phyloP scores from a whole-genome alignment of 2,329 filamentous ascomycete species.

The Microsporum audouinii region DNA sequence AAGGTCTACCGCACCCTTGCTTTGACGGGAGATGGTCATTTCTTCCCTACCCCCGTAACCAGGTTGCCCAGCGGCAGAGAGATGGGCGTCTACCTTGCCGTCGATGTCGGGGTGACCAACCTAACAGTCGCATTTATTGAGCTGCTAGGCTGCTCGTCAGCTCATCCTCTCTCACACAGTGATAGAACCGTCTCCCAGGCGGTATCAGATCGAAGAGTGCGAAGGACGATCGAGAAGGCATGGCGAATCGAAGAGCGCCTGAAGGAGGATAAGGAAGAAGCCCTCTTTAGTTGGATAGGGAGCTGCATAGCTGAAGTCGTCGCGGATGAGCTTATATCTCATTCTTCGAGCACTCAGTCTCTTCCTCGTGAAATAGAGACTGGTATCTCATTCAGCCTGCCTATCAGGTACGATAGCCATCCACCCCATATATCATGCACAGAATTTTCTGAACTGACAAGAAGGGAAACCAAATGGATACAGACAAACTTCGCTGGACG shows the following conservation, averaged over 20 bases:
- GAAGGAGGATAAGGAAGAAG: conserved; percentile 58
- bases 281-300: conserved; percentile 65
- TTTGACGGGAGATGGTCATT: conserved; percentile 29
- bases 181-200: conserved; percentile 17
- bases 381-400: conserved; percentile 35
- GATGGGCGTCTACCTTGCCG: conserved; percentile 42
- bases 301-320: conserved; percentile 61
- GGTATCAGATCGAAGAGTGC: conserved; percentile 39
- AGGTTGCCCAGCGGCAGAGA: conserved; percentile 38
- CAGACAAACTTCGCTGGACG: conserved; percentile 38
- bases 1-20: conserved; percentile 28
- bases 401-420: conserved; percentile 27
- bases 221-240: conserved; percentile 53
- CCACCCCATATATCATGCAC: not conserved
- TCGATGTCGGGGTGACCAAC: conserved; percentile 43
- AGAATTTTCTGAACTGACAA: not conserved
- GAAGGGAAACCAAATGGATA: not conserved
- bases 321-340: conserved; percentile 33
- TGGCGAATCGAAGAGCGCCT: conserved; percentile 65
- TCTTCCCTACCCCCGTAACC: conserved; percentile 34
- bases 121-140: conserved; percentile 44
- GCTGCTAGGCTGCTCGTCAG: conserved; percentile 27
- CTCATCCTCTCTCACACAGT: not conserved
- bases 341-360: conserved; percentile 20
- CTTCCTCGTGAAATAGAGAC: conserved; percentile 26